Evolutionary conservation across 306 rosid species (phyloP).

Genomic region (Trifolium dubium): DNA sequence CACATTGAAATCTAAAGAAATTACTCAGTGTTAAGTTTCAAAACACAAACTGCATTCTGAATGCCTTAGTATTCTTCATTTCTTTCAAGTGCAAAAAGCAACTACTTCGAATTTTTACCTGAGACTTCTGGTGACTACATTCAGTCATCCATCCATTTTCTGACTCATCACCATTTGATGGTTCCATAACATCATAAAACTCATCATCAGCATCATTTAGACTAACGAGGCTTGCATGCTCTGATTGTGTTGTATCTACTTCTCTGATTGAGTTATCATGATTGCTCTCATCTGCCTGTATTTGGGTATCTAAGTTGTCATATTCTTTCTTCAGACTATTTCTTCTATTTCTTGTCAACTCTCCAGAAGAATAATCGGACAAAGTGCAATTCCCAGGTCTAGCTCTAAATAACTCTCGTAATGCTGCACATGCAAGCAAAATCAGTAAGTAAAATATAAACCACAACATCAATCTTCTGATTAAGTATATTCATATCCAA

Average conservation of each 20-base stretch:
- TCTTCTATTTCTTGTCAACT: conserved; percentile 48
- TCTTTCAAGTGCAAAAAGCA: conserved; percentile 29
- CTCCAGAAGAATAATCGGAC: conserved; percentile 61
- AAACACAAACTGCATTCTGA: conserved; percentile 27
- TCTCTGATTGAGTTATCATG: conserved; percentile 46
- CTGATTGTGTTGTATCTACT: conserved; percentile 56
- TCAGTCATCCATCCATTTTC: conserved; percentile 81
- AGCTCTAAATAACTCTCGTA: conserved; percentile 75
- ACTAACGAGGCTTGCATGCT: conserved; percentile 58
- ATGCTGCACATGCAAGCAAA: conserved; percentile 61
- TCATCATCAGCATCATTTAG: conserved; percentile 70
- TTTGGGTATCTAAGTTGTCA: conserved; percentile 49
- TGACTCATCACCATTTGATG: conserved; percentile 60
- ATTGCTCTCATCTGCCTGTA: conserved; percentile 47
- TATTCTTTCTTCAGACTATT: conserved; percentile 50
- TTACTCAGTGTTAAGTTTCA: conserved; percentile 24
- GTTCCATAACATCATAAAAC: conserved; percentile 89
- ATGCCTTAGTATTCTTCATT: conserved; percentile 17
- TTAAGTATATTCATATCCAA: conserved; percentile 13
- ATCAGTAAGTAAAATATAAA: conserved; percentile 32
- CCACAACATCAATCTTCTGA: conserved; percentile 29
- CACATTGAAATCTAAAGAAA: conserved; percentile 15
- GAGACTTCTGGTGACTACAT: conserved; percentile 50
- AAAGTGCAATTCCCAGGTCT: conserved; percentile 59
- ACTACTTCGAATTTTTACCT: conserved; percentile 47